phyloP scores from a whole-genome alignment of 2,329 filamentous ascomycete genomes.

The Phyllosticta citribraziliensis region DNA sequence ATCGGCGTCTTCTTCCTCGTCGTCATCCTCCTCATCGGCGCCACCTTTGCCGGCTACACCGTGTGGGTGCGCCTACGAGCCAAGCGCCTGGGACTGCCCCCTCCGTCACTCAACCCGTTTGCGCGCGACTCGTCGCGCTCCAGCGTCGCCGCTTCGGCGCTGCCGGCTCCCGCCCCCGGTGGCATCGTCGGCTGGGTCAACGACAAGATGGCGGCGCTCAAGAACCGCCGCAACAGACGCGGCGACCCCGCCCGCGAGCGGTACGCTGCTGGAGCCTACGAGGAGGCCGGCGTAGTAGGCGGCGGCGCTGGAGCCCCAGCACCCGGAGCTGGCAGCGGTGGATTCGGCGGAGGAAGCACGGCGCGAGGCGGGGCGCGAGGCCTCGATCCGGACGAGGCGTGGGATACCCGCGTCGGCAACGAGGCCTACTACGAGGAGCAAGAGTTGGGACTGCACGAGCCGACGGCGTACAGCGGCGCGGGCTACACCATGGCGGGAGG shows the following conservation, averaged over 20 bases:
- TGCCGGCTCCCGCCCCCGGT: conserved; percentile 42
- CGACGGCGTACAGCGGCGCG: conserved; percentile 30
- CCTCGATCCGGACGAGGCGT: conserved; percentile 75
- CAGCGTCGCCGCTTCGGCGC: conserved; percentile 15
- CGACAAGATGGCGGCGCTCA: conserved; percentile 53
- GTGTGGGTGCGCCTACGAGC: conserved; percentile 64
- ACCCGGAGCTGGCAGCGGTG: conserved; percentile 21
- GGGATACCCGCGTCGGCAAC: conserved; percentile 69
- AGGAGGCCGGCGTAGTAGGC: conserved; percentile 46
- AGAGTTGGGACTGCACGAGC: conserved; percentile 52
- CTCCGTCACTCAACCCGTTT: conserved; percentile 65
- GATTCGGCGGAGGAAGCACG: conserved; percentile 30
- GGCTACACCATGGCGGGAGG: conserved; percentile 21
- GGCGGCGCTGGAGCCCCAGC: conserved; percentile 13
- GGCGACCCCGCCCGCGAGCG: conserved; percentile 24
- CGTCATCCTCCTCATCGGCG: conserved; percentile 62
- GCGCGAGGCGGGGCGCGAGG: conserved; percentile 37
- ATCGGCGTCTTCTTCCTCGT: conserved; percentile 39
- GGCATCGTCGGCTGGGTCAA: conserved; percentile 66
- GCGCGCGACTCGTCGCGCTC: conserved; percentile 24
- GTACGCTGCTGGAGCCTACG: conserved; percentile 62
- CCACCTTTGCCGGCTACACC: conserved; percentile 58
- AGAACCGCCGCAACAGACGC: conserved; percentile 44
- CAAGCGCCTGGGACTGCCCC: conserved; percentile 62
- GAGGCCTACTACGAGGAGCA: conserved; percentile 70